phyloP scores from a whole-genome alignment of 2,329 filamentous ascomycete genomes.

The Cladosporium sp. region DNA sequence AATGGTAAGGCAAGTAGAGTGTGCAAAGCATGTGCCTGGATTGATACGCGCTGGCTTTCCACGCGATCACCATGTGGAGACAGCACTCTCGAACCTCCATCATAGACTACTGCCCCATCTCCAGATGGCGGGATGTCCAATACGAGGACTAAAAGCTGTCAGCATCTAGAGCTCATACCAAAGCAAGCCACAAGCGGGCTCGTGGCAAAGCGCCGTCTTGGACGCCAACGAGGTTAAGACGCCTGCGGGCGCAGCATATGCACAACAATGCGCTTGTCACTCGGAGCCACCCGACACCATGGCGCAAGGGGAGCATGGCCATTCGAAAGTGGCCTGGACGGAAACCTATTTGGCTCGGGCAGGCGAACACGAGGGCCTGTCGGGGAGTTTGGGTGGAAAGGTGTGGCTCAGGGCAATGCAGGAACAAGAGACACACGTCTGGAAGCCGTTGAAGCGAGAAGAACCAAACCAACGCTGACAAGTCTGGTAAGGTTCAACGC shows the following conservation, averaged over 20 bases:
- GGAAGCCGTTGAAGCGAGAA: conserved; percentile 5
- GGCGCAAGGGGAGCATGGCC: not conserved
- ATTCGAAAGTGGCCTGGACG: not conserved
- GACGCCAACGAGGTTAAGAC: not conserved
- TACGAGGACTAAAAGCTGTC: not conserved
- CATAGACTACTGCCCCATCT: not conserved
- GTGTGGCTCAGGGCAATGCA: conserved; percentile 3
- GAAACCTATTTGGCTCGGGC: not conserved
- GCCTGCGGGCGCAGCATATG: not conserved
- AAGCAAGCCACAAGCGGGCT: not conserved
- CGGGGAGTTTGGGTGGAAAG: not conserved
- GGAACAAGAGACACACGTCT: conserved; percentile 6
- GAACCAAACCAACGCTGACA: not conserved
- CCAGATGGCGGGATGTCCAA: not conserved
- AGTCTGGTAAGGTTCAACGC: not conserved
- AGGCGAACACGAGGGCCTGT: conserved; percentile 1
- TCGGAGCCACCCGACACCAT: not conserved
- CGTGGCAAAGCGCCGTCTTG: not conserved
- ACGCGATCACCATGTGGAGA: not conserved
- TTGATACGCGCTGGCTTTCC: not conserved
- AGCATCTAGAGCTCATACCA: conserved; percentile 3
- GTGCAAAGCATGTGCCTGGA: not conserved
- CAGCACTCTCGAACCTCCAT: not conserved
- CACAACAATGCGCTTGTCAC: not conserved
- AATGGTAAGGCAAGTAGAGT: not conserved